A percentile compares a stretch with the other conserved stretches of the same genome.
phyloP scores from a whole-genome alignment of 495 filamentous ascomycete genomes.

The Hapsidospora chrysogenum region DNA sequence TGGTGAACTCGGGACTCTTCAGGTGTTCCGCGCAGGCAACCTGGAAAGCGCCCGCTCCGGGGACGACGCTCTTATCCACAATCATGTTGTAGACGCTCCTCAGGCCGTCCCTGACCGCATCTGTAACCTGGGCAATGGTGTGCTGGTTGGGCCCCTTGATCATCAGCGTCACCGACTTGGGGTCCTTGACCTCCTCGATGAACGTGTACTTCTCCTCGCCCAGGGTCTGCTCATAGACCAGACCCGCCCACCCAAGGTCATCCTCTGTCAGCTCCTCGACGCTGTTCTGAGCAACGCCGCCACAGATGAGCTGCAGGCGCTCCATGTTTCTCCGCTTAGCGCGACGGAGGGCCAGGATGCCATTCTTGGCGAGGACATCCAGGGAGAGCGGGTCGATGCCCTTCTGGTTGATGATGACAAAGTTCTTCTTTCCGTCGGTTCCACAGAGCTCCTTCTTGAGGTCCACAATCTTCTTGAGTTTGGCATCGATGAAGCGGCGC shows the following conservation, averaged over 20 bases:
- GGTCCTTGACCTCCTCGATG: slow-evolving; percentile 94
- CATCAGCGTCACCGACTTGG: slow-evolving; percentile 94
- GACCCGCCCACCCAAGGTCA: slow-evolving; percentile 86
- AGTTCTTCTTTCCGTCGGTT: slow-evolving; percentile 82
- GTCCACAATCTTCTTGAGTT: slow-evolving; percentile 93
- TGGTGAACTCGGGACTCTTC: slow-evolving; percentile 62
- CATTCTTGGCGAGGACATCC: slow-evolving; percentile 93
- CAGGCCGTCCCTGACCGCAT: slow-evolving; percentile 92
- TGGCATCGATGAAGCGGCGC: slow-evolving; percentile 87
- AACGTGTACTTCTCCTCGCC: slow-evolving; percentile 99
- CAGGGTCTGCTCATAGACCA: slow-evolving; percentile 92
- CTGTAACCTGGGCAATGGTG: slow-evolving; percentile 89
- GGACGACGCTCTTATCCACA: slow-evolving; percentile 86
- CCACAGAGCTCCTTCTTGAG: slow-evolving; percentile 97
- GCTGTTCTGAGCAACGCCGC: slow-evolving; percentile 82
- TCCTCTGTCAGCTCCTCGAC: slow-evolving; percentile 85
- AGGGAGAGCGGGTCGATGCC: slow-evolving; percentile 93
- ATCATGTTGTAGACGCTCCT: slow-evolving; percentile 98
- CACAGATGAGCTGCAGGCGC: slow-evolving; percentile 83
- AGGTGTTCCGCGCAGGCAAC: slow-evolving; percentile 85
- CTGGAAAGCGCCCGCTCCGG: slow-evolving; percentile 91
- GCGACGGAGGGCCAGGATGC: slow-evolving; percentile 81
- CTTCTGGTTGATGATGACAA: slow-evolving; percentile 98
- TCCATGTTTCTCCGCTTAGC: slow-evolving; percentile 99
- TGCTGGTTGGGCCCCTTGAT: slow-evolving; percentile 97